Percentiles rank a stretch among this genome's conserved stretches.
phyloP scores from a whole-genome alignment of 148 eudicot genomes.

The Rhododendron ferrugineum region DNA sequence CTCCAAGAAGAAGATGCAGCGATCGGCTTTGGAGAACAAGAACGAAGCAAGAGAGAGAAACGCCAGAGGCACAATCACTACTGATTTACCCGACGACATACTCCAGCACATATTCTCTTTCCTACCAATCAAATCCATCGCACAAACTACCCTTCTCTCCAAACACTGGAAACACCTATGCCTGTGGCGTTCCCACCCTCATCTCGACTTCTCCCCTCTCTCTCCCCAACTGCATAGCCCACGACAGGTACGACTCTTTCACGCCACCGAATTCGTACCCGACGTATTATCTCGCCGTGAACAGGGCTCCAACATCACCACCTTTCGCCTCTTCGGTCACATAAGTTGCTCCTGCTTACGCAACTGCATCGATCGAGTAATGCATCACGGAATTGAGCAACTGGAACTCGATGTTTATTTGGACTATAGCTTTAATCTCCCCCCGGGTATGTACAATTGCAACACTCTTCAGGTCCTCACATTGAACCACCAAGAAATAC shows the following conservation, averaged over 20 bases:
- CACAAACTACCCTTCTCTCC: neutral
- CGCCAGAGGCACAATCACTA: neutral
- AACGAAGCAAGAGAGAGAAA: neutral
- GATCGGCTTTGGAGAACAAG: neutral
- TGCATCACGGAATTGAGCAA: slow-evolving; percentile 35
- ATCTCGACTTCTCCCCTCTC: neutral
- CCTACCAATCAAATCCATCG: neutral
- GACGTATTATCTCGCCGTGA: neutral
- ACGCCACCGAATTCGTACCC: neutral
- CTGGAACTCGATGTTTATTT: slow-evolving; percentile 46
- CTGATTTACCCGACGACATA: neutral
- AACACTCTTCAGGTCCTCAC: slow-evolving; percentile 27
- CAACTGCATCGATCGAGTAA: slow-evolving; percentile 32
- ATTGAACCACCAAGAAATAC: slow-evolving; percentile 9
- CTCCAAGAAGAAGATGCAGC: neutral
- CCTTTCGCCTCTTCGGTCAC: neutral
- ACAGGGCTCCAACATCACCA: slow-evolving; percentile 16
- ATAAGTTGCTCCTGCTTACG: slow-evolving; percentile 28
- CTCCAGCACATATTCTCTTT: neutral
- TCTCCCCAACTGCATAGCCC: neutral
- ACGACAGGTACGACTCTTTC: no score
- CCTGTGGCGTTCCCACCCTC: neutral
- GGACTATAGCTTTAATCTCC: slow-evolving; percentile 39
- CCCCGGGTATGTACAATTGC: slow-evolving; percentile 9
- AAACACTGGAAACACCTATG: neutral